These are phyloP conservation scores for Fusarium falciforme DNA, from an alignment of 2,329 filamentous ascomycete genomes.

Conservation along the genomic window DNA sequence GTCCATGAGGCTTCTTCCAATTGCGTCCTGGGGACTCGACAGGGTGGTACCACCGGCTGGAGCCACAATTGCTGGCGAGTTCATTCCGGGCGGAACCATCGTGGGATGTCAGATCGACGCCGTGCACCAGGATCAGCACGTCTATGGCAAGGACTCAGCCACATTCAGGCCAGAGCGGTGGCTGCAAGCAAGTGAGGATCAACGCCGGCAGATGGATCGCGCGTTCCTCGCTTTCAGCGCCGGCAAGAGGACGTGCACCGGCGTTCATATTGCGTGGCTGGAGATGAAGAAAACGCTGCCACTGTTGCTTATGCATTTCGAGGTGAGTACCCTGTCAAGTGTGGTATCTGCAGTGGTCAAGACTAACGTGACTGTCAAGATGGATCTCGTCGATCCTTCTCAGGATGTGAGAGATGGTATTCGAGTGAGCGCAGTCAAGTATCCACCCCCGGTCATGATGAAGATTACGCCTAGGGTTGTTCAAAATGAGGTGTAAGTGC, in stretches of 20 bases:
- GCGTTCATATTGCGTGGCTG: neutral
- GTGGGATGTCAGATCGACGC: neutral
- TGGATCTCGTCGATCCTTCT: neutral
- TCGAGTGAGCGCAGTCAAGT: neutral
- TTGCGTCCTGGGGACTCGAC: neutral
- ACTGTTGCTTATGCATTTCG: neutral
- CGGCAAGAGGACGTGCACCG: neutral
- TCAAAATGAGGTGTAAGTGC: neutral
- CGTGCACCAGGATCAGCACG: neutral
- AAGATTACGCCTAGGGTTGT: neutral
- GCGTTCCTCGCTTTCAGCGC: neutral
- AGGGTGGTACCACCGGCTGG: neutral
- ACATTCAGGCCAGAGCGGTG: neutral
- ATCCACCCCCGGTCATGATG: neutral
- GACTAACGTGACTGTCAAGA: neutral
- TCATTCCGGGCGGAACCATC: neutral
- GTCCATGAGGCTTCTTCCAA: neutral
- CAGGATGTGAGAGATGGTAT: neutral
- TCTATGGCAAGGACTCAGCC: neutral
- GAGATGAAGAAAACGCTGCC: neutral
- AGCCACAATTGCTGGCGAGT: neutral
- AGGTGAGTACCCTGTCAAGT: neutral
- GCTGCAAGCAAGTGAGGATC: neutral
- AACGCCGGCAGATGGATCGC: neutral
- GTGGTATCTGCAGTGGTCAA: neutral